Evolutionary conservation across 176 grass and related monocot genomes (phyloP), one percentile per base, ranked within the genome.

Genomic region (Elymus sibiricus): DNA sequence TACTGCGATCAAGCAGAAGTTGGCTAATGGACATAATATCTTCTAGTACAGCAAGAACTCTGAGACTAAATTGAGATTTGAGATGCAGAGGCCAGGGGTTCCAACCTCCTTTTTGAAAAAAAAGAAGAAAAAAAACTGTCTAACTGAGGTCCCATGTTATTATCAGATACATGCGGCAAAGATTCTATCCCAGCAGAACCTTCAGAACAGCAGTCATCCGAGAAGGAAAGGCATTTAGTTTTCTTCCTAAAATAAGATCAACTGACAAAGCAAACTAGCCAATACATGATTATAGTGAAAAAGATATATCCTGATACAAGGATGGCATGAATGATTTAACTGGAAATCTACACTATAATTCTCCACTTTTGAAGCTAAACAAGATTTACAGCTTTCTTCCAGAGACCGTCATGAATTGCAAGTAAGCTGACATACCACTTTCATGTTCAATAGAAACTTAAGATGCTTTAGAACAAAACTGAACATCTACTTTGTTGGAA

Each of bases 201-300:
- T 72, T 73, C 40, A 27, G 16, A 25, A 60, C 9, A 86, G 34
- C n/a, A 86, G 14, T 47, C 34, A 89, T 67, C 14, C 10, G 70
- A 75, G 81, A 59, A 43, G 67, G 15, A 70, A 44, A 53, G 29
- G 39, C 63, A 55, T 49, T 16, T 35, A 14, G 44, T 35, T 82
- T 81, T 55, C 64, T 82, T 82, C 19, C 29, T 37, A 70, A 69
- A 82, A 17, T 11, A 70, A 82, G 64, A 82, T 70, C 64, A 82
- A 56, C 44, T 55, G 51, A 26, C n/a, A 70, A 19, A 37, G 37
- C 10, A 43, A 85, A 34, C 49, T 31, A 85, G 29, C 14, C 65
- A 76, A 70, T 21, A 46, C 40, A 74, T 73, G 70, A 44, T 46
- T 74, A 70, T 15, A 29, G n/a, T 1, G 16, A 85, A 85, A 32